phyloP scores from a whole-genome alignment of 2,329 filamentous ascomycete genomes.

The Calonectria pseudoturangicola region DNA sequence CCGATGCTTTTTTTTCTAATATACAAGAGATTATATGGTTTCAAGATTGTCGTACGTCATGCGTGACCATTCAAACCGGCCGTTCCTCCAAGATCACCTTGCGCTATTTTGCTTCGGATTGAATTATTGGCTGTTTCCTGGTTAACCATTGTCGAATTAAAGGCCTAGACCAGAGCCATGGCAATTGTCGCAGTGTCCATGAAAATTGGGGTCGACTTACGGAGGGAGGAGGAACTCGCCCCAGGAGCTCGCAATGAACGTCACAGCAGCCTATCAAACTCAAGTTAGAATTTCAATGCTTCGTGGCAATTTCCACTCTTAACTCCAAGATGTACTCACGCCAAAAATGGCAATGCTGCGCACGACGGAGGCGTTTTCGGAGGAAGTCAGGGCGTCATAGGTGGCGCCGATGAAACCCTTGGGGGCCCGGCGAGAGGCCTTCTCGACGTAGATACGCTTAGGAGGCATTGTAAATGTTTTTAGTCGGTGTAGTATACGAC shows the following conservation, averaged over 20 bases:
- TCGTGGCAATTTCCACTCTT: too few species aligned
- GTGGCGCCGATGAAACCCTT: constrained; percentile 73
- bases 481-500: not conserved
- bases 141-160: constrained; percentile 38
- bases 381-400: constrained; percentile 77
- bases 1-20: constrained; percentile 49
- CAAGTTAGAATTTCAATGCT: constrained; percentile 30
- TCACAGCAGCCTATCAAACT: constrained; percentile 73
- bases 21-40: constrained; percentile 51
- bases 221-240: constrained; percentile 81
- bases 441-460: constrained; percentile 74
- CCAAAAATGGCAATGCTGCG: constrained; percentile 81
- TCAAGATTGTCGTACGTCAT: constrained; percentile 11
- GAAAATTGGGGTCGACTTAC: constrained; percentile 61
- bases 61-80: not conserved
- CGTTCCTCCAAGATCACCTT: not conserved
- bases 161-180: not conserved
- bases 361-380: constrained; percentile 82
- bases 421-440: constrained; percentile 63
- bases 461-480: constrained; percentile 73
- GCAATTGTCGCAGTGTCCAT: not conserved
- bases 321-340: constrained; percentile 66
- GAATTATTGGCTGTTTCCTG: constrained; percentile 50
- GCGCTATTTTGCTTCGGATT: constrained; percentile 35
- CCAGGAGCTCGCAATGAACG: constrained; percentile 81